Evolutionary conservation across 805 yeast species (phyloP).

Genomic region (Saccharomycopsis babjevae): DNA sequence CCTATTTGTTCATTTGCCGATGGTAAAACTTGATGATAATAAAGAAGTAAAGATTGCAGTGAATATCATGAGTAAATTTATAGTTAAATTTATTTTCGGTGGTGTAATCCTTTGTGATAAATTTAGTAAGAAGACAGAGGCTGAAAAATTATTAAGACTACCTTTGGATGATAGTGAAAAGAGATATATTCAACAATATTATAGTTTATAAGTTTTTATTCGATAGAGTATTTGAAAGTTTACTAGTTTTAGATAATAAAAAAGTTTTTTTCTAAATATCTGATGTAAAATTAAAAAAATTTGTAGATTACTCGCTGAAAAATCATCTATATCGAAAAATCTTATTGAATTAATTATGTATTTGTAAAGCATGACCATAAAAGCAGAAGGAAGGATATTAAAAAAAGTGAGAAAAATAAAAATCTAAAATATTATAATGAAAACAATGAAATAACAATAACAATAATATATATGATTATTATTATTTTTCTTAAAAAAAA

Average conservation of each 20-base stretch:
- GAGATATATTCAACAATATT: slow-evolving; percentile 25
- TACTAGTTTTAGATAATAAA: background rate
- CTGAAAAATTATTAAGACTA: slow-evolving; percentile 29
- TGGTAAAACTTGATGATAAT: slow-evolving; percentile 4
- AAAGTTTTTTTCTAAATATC: background rate
- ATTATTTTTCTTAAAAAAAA: background rate
- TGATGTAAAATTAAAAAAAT: background rate
- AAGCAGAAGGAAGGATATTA: background rate
- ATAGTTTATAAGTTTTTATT: background rate
- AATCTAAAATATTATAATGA: background rate
- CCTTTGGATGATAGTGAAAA: slow-evolving; percentile 38
- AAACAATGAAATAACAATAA: background rate
- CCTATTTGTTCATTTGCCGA: slow-evolving; percentile 9
- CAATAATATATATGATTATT: too few relatives aligned
- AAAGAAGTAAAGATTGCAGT: slow-evolving; percentile 19
- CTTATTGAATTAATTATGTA: background rate
- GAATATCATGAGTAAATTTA: slow-evolving; percentile 40
- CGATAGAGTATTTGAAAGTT: background rate
- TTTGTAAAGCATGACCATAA: background rate
- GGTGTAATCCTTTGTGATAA: background rate
- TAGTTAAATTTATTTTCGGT: slow-evolving; percentile 25
- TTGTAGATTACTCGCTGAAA: background rate
- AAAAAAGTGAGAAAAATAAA: background rate
- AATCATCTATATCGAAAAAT: background rate
- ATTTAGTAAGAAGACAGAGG: slow-evolving; percentile 19